These are phyloP conservation scores for Thalia dealbata DNA, from an alignment of 176 grass and related monocot species.

Conservation along the genomic window DNA sequence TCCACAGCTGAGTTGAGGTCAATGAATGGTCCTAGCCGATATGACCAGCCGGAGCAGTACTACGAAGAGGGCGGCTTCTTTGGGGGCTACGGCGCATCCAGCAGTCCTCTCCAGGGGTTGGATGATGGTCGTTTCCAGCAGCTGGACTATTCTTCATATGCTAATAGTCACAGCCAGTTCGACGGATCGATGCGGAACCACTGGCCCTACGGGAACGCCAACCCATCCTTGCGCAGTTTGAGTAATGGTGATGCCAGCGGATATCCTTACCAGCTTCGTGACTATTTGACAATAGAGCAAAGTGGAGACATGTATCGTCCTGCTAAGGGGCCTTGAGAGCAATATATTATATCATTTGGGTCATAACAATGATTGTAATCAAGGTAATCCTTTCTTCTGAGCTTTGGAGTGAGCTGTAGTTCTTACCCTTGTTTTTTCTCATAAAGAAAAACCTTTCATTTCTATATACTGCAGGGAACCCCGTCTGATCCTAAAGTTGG, in stretches of 20 bases:
- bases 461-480: too few relatives aligned
- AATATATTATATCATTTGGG: background rate
- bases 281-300: background rate
- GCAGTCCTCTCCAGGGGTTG: constrained; percentile 24
- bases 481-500: too few relatives aligned
- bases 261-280: background rate
- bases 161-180: background rate
- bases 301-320: background rate
- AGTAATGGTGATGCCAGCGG: background rate
- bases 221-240: background rate
- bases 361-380: constrained; percentile 12
- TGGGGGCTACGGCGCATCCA: constrained; percentile 30
- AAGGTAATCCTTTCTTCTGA: constrained; percentile 3
- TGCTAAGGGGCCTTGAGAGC: constrained; percentile 9
- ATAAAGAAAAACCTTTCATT: background rate
- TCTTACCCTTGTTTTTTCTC: background rate
- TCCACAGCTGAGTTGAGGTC: constrained; percentile 4
- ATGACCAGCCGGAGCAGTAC: constrained; percentile 32
- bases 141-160: background rate
- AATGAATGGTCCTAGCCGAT: constrained; percentile 31
- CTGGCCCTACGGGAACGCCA: background rate
- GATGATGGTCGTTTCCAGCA: constrained; percentile 29
- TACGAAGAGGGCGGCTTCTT: constrained; percentile 28
- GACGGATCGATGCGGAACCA: background rate
- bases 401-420: constrained; percentile 5